These are phyloP conservation scores for Podospora appendiculata DNA, from an alignment of 495 filamentous ascomycete species.

Conservation along the genomic window DNA sequence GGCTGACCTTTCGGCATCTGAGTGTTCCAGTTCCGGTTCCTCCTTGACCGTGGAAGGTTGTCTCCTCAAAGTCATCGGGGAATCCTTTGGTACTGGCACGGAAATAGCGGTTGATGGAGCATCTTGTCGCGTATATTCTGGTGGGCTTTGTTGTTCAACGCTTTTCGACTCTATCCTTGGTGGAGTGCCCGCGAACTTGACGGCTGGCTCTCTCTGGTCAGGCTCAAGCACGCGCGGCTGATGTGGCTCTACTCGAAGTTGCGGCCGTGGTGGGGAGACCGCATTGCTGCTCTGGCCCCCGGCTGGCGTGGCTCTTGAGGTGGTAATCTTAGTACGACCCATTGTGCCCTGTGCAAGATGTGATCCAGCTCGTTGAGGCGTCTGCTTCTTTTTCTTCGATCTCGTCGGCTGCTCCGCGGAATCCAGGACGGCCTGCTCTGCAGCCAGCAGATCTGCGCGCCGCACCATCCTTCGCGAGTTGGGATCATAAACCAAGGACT, in stretches of 20 bases:
- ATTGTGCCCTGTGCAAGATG: constrained; percentile 31
- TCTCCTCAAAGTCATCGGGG: constrained; percentile 28
- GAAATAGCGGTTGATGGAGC: neutral
- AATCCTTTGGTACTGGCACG: no score
- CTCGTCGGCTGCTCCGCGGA: constrained; percentile 40
- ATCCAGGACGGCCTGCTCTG: constrained; percentile 35
- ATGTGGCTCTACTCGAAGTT: neutral
- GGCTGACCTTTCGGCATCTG: constrained; percentile 4
- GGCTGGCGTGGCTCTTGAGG: constrained; percentile 25
- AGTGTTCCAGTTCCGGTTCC: constrained; percentile 44
- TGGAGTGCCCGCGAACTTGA: constrained; percentile 11
- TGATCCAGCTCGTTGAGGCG: constrained; percentile 19
- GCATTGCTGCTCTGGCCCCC: constrained; percentile 18
- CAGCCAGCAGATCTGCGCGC: constrained; percentile 23
- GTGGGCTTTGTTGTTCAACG: constrained; percentile 6
- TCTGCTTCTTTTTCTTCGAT: constrained; percentile 48
- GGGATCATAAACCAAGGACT: constrained; percentile 46
- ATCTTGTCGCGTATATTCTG: neutral
- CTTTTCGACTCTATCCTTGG: constrained; percentile 10
- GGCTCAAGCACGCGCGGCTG: neutral
- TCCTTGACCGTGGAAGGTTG: constrained; percentile 58
- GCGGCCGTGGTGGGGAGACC: constrained; percentile 2
- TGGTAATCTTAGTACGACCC: constrained; percentile 12
- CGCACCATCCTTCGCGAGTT: constrained; percentile 49
- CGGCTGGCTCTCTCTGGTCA: constrained; percentile 9